Percentiles rank a stretch among this genome's conserved stretches.
phyloP scores from a whole-genome alignment of 164 flowering plant genomes.

The Dillenia turbinata region DNA sequence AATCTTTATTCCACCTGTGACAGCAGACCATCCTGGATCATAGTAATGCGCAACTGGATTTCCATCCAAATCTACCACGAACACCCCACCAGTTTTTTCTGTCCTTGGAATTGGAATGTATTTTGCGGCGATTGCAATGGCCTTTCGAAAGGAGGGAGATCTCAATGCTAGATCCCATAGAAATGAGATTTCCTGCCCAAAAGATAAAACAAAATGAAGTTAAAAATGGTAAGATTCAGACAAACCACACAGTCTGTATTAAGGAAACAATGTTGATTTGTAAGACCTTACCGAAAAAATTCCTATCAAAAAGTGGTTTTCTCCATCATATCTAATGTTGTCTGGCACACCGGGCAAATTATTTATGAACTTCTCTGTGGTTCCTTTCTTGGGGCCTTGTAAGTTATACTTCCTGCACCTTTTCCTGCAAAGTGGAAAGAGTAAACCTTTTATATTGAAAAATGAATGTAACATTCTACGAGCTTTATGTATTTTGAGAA shows the following conservation, averaged over 20 bases:
- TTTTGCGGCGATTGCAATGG: slow-evolving; percentile 21
- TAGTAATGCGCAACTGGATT: slow-evolving; percentile 37
- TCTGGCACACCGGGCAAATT: slow-evolving; percentile 69
- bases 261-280: background rate
- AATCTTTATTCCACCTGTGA: slow-evolving; percentile 41
- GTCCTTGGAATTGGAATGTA: slow-evolving; percentile 6
- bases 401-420: slow-evolving; percentile 63
- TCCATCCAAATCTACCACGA: slow-evolving; percentile 58
- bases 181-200: slow-evolving; percentile 21
- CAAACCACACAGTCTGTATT: background rate
- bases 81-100: slow-evolving; percentile 33
- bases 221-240: background rate
- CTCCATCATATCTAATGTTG: slow-evolving; percentile 56
- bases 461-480: background rate
- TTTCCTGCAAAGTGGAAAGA: slow-evolving; percentile 34
- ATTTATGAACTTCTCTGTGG: slow-evolving; percentile 44
- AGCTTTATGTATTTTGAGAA: background rate
- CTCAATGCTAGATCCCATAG: slow-evolving; percentile 14
- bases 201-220: background rate
- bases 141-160: slow-evolving; percentile 42
- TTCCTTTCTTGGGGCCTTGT: slow-evolving; percentile 52
- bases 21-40: slow-evolving; percentile 24
- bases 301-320: slow-evolving; percentile 71
- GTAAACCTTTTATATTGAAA: background rate
- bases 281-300: slow-evolving; percentile 32